A percentile compares a stretch with the other conserved stretches of the same genome.
Conservation (phyloP, 2,329 filamentous ascomycete genomes). For the Colletotrichum coccodes region DNA sequence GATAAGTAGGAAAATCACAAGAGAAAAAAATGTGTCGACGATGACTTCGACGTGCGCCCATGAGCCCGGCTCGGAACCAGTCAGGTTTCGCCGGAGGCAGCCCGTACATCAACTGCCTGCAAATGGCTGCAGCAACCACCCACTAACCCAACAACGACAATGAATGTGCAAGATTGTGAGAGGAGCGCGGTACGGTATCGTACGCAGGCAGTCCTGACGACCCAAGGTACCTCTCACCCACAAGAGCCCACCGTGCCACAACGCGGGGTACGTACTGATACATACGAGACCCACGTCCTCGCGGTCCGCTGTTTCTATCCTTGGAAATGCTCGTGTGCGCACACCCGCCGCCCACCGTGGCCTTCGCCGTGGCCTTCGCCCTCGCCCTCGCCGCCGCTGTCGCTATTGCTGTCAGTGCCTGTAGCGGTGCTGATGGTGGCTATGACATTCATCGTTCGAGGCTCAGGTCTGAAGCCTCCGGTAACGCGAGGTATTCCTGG, state of each 20-base stretch:
- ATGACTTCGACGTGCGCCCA: constrained; percentile 20
- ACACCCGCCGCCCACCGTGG: not conserved
- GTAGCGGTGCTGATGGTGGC: constrained; percentile 12
- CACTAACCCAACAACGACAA: not conserved
- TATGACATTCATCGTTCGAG: constrained; percentile 9
- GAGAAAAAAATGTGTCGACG: constrained; percentile 15
- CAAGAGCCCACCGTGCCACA: constrained; percentile 7
- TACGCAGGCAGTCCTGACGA: not conserved
- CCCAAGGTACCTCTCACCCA: not conserved
- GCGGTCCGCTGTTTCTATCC: constrained; percentile 27
- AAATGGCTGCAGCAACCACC: not conserved
- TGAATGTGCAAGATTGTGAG: not conserved
- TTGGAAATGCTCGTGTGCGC: constrained; percentile 27
- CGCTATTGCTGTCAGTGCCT: not conserved
- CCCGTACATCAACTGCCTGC: constrained; percentile 11
- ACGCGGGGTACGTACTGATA: constrained; percentile 26
- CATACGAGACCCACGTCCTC: not conserved
- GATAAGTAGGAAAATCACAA: constrained; percentile 22
- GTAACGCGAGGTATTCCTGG: not conserved
- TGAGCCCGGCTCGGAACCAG: constrained; percentile 6
- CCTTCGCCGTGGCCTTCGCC: constrained; percentile 5
- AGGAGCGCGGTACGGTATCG: not conserved
- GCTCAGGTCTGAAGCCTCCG: not conserved
- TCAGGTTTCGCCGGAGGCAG: constrained; percentile 21
- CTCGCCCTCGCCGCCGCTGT: constrained; percentile 1